Evolutionary conservation across 257 asterid genomes (phyloP).

Genomic region (Solanum neorickii): DNA sequence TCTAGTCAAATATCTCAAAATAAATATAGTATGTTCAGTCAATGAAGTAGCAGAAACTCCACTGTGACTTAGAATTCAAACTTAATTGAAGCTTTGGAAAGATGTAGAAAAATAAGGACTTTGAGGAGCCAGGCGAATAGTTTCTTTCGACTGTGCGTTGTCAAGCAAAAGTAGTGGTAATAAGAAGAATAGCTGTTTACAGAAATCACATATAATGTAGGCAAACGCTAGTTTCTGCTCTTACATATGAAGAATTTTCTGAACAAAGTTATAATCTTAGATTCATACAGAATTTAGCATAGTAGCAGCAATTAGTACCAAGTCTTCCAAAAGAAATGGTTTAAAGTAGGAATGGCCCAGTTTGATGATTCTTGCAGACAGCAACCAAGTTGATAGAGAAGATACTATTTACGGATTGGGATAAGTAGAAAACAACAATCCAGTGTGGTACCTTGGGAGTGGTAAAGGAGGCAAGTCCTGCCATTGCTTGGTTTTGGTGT

Average conservation of each 20-base stretch:
- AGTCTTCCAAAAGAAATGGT: not conserved
- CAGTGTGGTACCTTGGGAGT: constrained; percentile 44
- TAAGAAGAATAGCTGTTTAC: not conserved
- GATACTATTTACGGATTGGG: not conserved
- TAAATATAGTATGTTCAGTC: not conserved
- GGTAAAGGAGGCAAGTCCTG: constrained; percentile 63
- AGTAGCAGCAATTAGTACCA: not conserved
- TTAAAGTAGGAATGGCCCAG: not conserved
- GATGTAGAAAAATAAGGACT: not conserved
- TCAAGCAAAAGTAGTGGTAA: not conserved
- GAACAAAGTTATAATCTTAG: not conserved
- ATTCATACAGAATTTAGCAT: not conserved
- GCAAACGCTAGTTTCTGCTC: not conserved
- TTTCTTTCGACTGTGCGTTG: not conserved
- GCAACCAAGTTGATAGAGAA: not conserved
- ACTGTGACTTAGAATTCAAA: not conserved
- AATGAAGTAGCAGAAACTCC: not conserved
- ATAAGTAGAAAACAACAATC: not conserved
- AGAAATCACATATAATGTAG: not conserved
- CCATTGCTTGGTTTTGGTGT: constrained; percentile 70
- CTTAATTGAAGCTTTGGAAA: not conserved
- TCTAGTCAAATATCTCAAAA: not conserved
- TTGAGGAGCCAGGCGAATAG: not conserved
- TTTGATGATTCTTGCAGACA: not conserved
- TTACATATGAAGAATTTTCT: not conserved